phyloP scores from a whole-genome alignment of 129 eudicot species.

The Scalesia atractyloides region DNA sequence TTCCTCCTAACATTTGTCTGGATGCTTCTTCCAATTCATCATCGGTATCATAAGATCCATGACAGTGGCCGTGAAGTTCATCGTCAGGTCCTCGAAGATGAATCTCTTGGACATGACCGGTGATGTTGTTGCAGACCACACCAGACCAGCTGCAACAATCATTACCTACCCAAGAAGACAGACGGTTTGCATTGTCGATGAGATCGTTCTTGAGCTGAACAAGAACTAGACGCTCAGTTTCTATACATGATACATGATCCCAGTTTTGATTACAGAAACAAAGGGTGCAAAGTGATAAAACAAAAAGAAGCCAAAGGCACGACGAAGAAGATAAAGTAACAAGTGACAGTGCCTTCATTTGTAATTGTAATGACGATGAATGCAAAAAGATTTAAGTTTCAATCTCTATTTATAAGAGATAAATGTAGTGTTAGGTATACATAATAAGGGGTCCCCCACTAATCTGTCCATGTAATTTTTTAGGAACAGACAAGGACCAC shows the following conservation, averaged over 20 bases:
- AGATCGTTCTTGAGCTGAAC: conserved; percentile 40
- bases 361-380: neutral
- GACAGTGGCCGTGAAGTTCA: neutral
- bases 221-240: conserved; percentile 17
- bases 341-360: neutral
- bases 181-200: conserved; percentile 36
- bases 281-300: conserved; percentile 11
- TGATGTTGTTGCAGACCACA: conserved; percentile 31
- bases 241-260: neutral
- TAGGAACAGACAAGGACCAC: no score
- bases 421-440: no score
- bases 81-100: conserved; percentile 25
- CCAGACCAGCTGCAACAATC: conserved; percentile 26
- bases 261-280: conserved; percentile 1
- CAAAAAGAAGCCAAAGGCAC: neutral
- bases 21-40: neutral
- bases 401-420: no score
- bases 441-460: no score
- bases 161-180: conserved; percentile 41
- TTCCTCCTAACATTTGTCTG: conserved; percentile 19
- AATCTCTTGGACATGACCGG: conserved; percentile 35
- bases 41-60: neutral
- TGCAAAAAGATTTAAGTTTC: neutral
- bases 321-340: neutral
- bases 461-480: no score